Conservation (phyloP, 2,329 filamentous ascomycete species). For the Aspergillus unguis region DNA sequence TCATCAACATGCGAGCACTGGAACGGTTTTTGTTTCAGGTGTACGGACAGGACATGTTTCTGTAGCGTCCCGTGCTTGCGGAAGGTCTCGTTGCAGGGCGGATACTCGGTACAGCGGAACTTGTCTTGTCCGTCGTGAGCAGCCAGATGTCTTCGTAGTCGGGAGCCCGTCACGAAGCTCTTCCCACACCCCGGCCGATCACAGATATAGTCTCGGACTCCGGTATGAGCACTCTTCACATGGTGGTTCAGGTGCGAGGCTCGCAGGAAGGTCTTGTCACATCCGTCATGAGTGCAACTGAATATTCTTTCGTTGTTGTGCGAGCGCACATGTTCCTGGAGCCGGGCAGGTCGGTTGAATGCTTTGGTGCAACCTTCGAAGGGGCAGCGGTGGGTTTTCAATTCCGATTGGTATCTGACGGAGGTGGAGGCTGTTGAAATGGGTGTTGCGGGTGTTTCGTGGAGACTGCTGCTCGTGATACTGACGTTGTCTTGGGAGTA, state of each 20-base stretch:
- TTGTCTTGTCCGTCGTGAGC: constrained; percentile 74
- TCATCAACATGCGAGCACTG: constrained; percentile 61
- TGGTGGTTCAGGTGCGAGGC: constrained; percentile 84
- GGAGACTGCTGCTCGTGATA: constrained; percentile 28
- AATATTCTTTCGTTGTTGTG: constrained; percentile 84
- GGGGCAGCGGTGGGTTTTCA: constrained; percentile 74
- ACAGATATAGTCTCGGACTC: constrained; percentile 68
- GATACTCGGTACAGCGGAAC: constrained; percentile 68
- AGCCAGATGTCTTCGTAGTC: constrained; percentile 72
- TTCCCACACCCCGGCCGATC: constrained; percentile 70
- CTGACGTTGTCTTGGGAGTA: constrained; percentile 30
- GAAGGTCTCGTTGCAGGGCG: constrained; percentile 72
- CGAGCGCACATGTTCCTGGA: constrained; percentile 75
- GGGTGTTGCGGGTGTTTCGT: constrained; percentile 51
- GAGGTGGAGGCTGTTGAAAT: constrained; percentile 49
- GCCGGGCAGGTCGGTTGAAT: constrained; percentile 80
- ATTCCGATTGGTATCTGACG: constrained; percentile 58
- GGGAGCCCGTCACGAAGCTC: constrained; percentile 74
- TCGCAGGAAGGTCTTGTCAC: constrained; percentile 80
- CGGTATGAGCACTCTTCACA: constrained; percentile 74
- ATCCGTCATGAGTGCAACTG: constrained; percentile 65
- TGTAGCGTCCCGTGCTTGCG: constrained; percentile 83
- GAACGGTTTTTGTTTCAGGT: constrained; percentile 69
- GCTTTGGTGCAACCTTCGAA: constrained; percentile 72
- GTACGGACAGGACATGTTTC: constrained; percentile 73